phyloP scores from a whole-genome alignment of 768 basidiomycete species.

The Kwoniella sp. region DNA sequence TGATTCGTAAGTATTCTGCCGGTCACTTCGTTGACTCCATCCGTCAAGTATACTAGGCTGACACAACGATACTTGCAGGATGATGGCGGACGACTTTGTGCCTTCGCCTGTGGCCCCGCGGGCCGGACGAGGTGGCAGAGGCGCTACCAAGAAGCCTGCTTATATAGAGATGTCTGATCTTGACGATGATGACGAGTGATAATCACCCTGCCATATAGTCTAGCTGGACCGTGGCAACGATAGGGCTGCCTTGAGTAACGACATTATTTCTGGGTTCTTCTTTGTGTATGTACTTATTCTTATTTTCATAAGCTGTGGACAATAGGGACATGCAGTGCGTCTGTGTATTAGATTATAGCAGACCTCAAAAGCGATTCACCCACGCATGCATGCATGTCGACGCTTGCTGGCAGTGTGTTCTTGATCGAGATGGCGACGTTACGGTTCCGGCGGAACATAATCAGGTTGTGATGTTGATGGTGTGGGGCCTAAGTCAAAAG shows the following conservation, averaged over 20 bases:
- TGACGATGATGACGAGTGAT: conserved; percentile 36
- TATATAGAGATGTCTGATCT: conserved; percentile 47
- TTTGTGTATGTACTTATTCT: background rate
- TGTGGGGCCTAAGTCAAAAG: background rate
- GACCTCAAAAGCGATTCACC: no score
- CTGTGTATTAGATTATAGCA: background rate
- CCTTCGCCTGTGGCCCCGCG: conserved; percentile 31
- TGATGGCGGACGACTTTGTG: conserved; percentile 38
- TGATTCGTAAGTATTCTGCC: conserved; percentile 19
- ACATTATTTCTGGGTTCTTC: no score
- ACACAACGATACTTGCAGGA: conserved; percentile 5
- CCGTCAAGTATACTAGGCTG: no score
- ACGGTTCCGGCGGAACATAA: no score
- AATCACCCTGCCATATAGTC: no score
- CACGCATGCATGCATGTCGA: background rate
- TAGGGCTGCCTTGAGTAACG: no score
- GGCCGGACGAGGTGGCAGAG: conserved; percentile 46
- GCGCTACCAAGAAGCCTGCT: conserved; percentile 40
- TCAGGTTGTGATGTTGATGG: no score
- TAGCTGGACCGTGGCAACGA: no score
- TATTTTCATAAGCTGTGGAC: background rate
- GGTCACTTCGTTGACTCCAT: no score
- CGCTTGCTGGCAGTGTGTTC: no score
- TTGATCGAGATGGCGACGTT: no score
- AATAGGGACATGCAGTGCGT: background rate